phyloP scores from a whole-genome alignment of 2,329 filamentous ascomycete species.

The Sporothrix brasiliensis region DNA sequence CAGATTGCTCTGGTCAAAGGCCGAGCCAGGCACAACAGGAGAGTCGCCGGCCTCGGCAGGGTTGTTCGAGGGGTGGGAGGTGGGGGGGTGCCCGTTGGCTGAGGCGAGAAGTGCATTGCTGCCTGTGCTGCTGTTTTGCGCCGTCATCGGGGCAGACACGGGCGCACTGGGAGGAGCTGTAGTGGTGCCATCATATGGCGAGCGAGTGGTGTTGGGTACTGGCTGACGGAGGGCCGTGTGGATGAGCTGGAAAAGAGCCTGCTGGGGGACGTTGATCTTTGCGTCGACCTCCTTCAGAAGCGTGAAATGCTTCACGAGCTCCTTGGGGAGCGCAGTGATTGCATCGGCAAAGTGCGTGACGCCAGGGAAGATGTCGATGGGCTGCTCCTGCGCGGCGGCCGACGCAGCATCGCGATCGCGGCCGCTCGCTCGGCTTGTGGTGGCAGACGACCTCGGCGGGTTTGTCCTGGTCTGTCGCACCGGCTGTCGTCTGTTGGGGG shows the following conservation, averaged over 20 bases:
- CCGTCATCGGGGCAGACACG: slow-evolving; percentile 53
- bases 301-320: slow-evolving; percentile 94
- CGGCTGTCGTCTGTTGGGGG: slow-evolving; percentile 47
- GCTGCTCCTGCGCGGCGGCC: slow-evolving; percentile 55
- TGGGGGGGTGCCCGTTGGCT: slow-evolving; percentile 42
- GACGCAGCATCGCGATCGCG: slow-evolving; percentile 48
- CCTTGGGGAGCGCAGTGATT: slow-evolving; percentile 87
- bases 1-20: slow-evolving; percentile 61
- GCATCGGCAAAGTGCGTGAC: slow-evolving; percentile 83
- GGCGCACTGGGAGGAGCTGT: slow-evolving; percentile 40
- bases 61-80: background rate
- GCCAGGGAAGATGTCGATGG: slow-evolving; percentile 68
- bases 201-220: slow-evolving; percentile 50
- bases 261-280: slow-evolving; percentile 88
- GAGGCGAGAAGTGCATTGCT: slow-evolving; percentile 35
- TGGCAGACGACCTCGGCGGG: slow-evolving; percentile 59
- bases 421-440: slow-evolving; percentile 43
- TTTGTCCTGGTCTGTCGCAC: slow-evolving; percentile 51
- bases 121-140: slow-evolving; percentile 54
- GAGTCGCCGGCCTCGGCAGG: slow-evolving; percentile 3
- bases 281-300: slow-evolving; percentile 97
- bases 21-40: slow-evolving; percentile 32
- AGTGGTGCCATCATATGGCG: slow-evolving; percentile 50
- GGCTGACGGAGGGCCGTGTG: slow-evolving; percentile 61
- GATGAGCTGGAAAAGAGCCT: slow-evolving; percentile 76